Evolutionary conservation across 352 stramenopile genomes (phyloP), one percentile per base, ranked within the genome.

Genomic region (Globisporangium radiosum): DNA sequence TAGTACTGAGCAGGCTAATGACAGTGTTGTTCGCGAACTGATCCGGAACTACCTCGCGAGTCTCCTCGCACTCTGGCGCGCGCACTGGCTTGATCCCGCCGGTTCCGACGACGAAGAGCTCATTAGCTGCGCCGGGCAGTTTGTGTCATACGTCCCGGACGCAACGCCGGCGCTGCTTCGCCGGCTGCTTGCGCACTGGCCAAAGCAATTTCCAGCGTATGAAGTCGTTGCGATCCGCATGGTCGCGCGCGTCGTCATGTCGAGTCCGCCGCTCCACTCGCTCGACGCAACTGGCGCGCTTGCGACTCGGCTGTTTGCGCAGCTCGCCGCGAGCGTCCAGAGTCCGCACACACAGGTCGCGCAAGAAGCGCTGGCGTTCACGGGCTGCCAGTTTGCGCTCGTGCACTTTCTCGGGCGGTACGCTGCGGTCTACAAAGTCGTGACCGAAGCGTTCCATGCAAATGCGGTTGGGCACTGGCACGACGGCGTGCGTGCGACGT

Each of bases 71-170:
- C 72, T 94, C 7, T 92, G 81, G 83, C 68, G 75, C 47, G 75
- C 78, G 19, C 85, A 93, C 57, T 92, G 85, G 78, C 69, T 87
- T 14, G 85, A 94, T 63, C 66, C 83, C 1, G 67, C 76, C 0
- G 85, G 82, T 14, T 90, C 85, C 4, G 85, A 94, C 58, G 81
- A 87, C 52, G 85, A 92, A 63, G 85, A 94, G 56, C 78, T 94
- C 42, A 85, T 92, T 56, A 88, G 70, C 42, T 91, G 78, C 55
- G 85, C 82, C 0, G 83, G 85, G 15, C 85, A 94, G 62, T 90
- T 92, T 56, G 85, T 91, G n/a, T 81, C 85, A 33, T 93, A 94
- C 63, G 70, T 92, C 48, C 85, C 85, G 0, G 71, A 80, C 2
- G 70, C 84, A 8, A 81, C 81, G 4, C 56, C 64, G 2, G 64